These are phyloP conservation scores for Suhomyces sp. DNA, from an alignment of 805 yeast species.

Conservation along the genomic window DNA sequence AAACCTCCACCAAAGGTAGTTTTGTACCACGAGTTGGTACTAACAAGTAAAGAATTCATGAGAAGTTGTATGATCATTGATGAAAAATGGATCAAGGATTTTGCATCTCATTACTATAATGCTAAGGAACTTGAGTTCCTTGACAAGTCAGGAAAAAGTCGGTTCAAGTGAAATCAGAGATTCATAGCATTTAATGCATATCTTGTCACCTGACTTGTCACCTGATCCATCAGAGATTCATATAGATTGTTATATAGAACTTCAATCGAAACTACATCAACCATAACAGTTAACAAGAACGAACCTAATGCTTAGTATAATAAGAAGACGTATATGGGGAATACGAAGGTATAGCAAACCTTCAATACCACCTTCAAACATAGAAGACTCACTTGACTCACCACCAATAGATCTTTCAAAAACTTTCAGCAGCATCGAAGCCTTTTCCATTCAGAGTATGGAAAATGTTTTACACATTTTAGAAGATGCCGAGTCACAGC, in stretches of 20 bases:
- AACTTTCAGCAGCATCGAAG: conserved; percentile 3
- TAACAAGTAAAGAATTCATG: conserved; percentile 88
- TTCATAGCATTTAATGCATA: no score
- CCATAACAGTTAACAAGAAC: no score
- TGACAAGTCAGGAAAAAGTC: conserved; percentile 4
- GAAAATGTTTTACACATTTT: conserved; percentile 14
- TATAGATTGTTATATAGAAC: no score
- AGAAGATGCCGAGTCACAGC: conserved; percentile 11
- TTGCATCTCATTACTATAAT: conserved; percentile 63
- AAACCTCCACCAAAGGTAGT: conserved; percentile 75
- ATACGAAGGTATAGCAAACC: no score
- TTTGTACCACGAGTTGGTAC: conserved; percentile 77
- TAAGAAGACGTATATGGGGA: no score
- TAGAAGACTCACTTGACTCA: no score
- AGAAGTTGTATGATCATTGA: conserved; percentile 72
- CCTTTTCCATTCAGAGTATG: conserved; percentile 13
- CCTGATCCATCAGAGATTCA: no score
- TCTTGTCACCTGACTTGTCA: no score
- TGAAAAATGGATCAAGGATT: conserved; percentile 69
- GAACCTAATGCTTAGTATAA: no score
- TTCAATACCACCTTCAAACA: no score
- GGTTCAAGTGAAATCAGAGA: not conserved
- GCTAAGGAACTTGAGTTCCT: conserved; percentile 24
- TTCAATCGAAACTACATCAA: no score
- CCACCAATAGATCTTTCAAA: conserved; percentile 7